Evolutionary conservation across 169 alveolate genomes (phyloP), one percentile per base, ranked within the genome.

Genomic region (Amoebophrya sp.): DNA sequence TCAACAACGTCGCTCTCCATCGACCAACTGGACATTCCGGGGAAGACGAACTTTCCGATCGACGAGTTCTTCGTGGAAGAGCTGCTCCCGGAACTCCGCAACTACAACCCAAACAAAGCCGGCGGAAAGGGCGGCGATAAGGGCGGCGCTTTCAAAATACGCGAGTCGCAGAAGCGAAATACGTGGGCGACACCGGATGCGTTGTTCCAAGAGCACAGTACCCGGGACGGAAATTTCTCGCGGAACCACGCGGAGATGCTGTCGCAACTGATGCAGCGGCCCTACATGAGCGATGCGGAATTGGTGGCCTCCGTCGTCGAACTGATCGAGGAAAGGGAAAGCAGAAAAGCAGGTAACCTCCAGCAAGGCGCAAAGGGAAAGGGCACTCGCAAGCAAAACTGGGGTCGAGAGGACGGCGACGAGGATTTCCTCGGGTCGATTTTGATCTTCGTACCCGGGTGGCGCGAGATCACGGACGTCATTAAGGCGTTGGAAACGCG

Each of bases 381-480:
- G n/a, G n/a, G n/a, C n/a, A n/a, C n/a, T n/a, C n/a, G n/a, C n/a
- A n/a, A n/a, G n/a, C n/a, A n/a, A n/a, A n/a, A n/a, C n/a, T n/a
- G n/a, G n/a, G n/a, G n/a, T n/a, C n/a, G n/a, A n/a, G n/a, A n/a
- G n/a, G n/a, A n/a, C n/a, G 67, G n/a, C 67, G 18, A 45, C 10
- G 18, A 45, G 18, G 10, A 15, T 45, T 18, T 15, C 18, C 67
- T 45, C 39, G 99, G 99, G 7, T 99, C 98, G 95, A 96, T 98
- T 39, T 94, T 98, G 45, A 97, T 98, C 20, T 98, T 98, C 92
- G 92, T 98, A 67, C 98, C 99, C 0, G 99, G 99, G n/a, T 97
- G 98, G 94, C 99, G 97, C 91, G 99, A 98, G 95, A 98, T 98
- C 88, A 99, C 98, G 93, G 95, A 96, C 67, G 98, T 98, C 10